A percentile compares a stretch with the other conserved stretches of the same genome.
phyloP scores from a whole-genome alignment of 2,329 filamentous ascomycete species.

The Fusarium bulbicola region DNA sequence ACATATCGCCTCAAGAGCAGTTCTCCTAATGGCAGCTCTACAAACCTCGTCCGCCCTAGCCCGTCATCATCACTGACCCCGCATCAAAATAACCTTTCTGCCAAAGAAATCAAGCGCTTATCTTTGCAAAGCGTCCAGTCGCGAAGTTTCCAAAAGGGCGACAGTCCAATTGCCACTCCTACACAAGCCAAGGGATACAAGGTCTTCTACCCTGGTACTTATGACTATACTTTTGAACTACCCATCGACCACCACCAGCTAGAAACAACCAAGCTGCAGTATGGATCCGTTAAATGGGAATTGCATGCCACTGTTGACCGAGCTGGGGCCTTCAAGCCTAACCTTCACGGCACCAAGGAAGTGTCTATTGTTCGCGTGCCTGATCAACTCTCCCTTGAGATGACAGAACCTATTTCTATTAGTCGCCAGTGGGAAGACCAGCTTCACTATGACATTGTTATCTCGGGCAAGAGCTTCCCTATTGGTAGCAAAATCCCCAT shows the following conservation, averaged over 20 bases:
- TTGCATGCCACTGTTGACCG: constrained; percentile 86
- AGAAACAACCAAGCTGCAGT: constrained; percentile 87
- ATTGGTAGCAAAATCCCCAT: constrained; percentile 89
- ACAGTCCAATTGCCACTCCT: constrained; percentile 70
- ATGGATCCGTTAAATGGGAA: constrained; percentile 88
- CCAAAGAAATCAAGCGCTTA: constrained; percentile 70
- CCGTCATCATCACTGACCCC: constrained; percentile 35
- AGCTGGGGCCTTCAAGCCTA: constrained; percentile 88
- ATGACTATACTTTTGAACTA: constrained; percentile 81
- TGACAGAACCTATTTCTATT: constrained; percentile 92
- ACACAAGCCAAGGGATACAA: constrained; percentile 78
- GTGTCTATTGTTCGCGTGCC: constrained; percentile 86
- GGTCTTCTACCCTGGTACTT: constrained; percentile 78
- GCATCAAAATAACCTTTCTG: constrained; percentile 42
- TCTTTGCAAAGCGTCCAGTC: constrained; percentile 85
- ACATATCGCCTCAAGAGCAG: constrained; percentile 59
- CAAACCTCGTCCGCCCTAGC: constrained; percentile 42
- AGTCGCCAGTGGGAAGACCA: constrained; percentile 95
- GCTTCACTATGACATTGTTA: constrained; percentile 94
- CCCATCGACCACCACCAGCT: constrained; percentile 88
- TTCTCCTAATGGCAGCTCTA: constrained; percentile 48
- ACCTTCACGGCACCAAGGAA: constrained; percentile 83
- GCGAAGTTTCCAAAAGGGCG: constrained; percentile 84
- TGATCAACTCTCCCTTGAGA: constrained; percentile 87
- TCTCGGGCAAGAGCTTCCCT: constrained; percentile 94